A percentile compares a stretch with the other conserved stretches of the same genome.
phyloP scores from a whole-genome alignment of 805 yeast species.

The Wickerhamomyces queroliae region DNA sequence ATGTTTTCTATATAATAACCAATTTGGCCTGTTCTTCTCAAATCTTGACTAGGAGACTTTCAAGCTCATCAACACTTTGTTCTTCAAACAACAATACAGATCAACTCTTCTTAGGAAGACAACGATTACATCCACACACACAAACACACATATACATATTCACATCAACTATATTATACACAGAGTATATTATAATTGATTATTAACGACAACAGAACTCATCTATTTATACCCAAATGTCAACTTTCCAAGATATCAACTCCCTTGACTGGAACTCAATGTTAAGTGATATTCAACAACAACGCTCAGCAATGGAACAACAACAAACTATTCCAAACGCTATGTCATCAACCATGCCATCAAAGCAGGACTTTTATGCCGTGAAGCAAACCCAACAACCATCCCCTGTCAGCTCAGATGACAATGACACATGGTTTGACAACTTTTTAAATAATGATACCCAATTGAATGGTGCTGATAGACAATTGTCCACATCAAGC shows the following conservation, averaged over 20 bases:
- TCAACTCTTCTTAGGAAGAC: neutral
- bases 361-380: neutral
- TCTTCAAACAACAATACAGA: neutral
- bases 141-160: neutral
- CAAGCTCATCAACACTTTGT: neutral
- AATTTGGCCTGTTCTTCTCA: no score
- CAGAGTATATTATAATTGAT: no score
- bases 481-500: neutral
- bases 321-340: constrained; percentile 2
- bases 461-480: constrained; percentile 1
- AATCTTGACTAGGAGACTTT: no score
- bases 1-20: neutral
- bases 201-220: neutral
- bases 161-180: neutral
- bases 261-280: constrained; percentile 21
- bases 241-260: constrained; percentile 17
- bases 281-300: constrained; percentile 10
- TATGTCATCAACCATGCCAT: neutral
- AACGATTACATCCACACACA: neutral
- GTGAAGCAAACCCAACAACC: constrained; percentile 3
- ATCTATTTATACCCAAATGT: constrained; percentile 7
- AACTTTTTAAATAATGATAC: constrained; percentile 12
- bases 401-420: constrained; percentile 6
- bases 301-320: constrained; percentile 6
- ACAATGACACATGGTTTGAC: constrained; percentile 20